A percentile compares a stretch with the other conserved stretches of the same genome.
Evolutionary conservation across 176 grass and related monocot genomes (phyloP).

Genomic region (Puccinellia tenuiflora): DNA sequence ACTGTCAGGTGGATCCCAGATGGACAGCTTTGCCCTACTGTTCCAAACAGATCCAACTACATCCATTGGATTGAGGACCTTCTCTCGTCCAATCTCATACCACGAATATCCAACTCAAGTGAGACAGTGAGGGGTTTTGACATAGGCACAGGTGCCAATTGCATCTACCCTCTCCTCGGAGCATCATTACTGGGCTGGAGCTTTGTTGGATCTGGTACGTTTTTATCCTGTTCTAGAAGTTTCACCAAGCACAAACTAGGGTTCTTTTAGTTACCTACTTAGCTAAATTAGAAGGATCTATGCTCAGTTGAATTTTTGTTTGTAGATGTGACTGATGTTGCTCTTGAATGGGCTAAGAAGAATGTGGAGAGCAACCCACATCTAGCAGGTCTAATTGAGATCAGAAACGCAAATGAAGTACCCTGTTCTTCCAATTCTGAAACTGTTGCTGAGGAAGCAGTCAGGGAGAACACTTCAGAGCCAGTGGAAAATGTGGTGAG

Average conservation of each 20-base stretch:
- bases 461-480: conserved; percentile 24
- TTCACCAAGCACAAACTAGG: background rate
- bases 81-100: conserved; percentile 64
- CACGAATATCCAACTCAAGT: conserved; percentile 35
- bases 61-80: conserved; percentile 98
- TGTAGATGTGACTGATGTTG: conserved; percentile 82
- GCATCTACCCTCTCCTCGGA: conserved; percentile 93
- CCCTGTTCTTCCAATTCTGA: conserved; percentile 11
- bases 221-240: background rate
- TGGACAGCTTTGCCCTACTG: conserved; percentile 76
- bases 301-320: conserved; percentile 8
- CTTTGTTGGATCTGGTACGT: conserved; percentile 79
- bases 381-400: conserved; percentile 64
- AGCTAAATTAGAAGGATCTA: background rate
- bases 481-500: background rate
- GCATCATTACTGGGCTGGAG: conserved; percentile 80
- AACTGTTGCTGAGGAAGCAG: conserved; percentile 1
- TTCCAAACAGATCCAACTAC: conserved; percentile 91
- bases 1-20: conserved; percentile 88
- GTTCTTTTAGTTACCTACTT: background rate
- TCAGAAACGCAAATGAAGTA: conserved; percentile 51
- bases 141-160: conserved; percentile 88
- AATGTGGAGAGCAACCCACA: conserved; percentile 82
- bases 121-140: conserved; percentile 68
- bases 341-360: conserved; percentile 87